Conservation (phyloP, 2,329 filamentous ascomycete genomes). For the Thelonectria blattea region DNA sequence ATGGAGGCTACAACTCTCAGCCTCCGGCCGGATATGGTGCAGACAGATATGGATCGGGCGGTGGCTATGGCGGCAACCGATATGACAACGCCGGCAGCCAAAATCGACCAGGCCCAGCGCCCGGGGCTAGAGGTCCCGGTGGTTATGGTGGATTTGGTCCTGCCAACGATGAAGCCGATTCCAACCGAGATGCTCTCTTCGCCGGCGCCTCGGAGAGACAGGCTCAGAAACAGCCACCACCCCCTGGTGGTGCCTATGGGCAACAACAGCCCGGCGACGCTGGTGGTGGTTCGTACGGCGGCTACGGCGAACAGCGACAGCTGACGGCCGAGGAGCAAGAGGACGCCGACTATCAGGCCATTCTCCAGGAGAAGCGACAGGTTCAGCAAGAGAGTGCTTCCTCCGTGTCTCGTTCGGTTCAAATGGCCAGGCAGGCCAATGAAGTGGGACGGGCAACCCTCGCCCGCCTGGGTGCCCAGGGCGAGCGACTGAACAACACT, state of each 20-base stretch:
- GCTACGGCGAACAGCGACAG: constrained; percentile 73
- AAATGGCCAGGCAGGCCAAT: constrained; percentile 52
- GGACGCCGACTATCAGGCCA: constrained; percentile 70
- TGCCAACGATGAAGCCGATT: constrained; percentile 50
- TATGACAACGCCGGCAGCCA: constrained; percentile 52
- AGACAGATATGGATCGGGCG: constrained; percentile 58
- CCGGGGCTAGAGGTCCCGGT: constrained; percentile 54
- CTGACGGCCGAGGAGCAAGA: constrained; percentile 84
- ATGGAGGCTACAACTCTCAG: constrained; percentile 32
- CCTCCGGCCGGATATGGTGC: constrained; percentile 55
- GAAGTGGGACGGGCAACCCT: constrained; percentile 72
- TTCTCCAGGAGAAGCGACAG: constrained; percentile 61
- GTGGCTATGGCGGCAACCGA: constrained; percentile 59
- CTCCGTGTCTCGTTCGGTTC: constrained; percentile 48
- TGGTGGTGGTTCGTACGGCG: constrained; percentile 49
- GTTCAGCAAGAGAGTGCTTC: constrained; percentile 75
- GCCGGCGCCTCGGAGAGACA: constrained; percentile 58
- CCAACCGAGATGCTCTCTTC: constrained; percentile 69
- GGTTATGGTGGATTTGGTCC: constrained; percentile 67
- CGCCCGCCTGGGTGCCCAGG: constrained; percentile 76
- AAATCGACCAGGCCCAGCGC: constrained; percentile 37
- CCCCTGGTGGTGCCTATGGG: constrained; percentile 31
- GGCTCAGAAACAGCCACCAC: constrained; percentile 46
- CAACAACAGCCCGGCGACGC: constrained; percentile 36
- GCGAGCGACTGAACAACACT: constrained; percentile 80